Base-by-base conservation (phyloP, 2,329 filamentous ascomycete species). In the Scorias spongiosa region DNA sequence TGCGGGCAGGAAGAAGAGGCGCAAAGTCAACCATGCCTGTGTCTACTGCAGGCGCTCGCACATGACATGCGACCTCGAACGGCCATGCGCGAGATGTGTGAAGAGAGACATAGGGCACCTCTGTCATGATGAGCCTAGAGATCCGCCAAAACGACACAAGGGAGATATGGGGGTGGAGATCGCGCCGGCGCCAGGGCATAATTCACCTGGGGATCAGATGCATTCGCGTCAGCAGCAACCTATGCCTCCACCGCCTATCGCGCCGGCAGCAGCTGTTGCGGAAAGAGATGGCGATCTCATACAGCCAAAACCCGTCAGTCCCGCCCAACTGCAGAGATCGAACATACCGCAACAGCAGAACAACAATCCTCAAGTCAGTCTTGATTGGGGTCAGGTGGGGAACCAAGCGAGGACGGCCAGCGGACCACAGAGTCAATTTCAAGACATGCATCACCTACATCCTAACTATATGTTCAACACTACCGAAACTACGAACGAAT, bases 81-180 rank as follows among this genome's bases (percentile, higher is more conserved):
- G 91, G 62, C 91, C 91, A 58, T 98, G 91, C 75, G 89, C 86
- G 57, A 78, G 91, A 67, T 98, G 91, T 71, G 85, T 96, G 67
- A 98, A 96, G 69, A 81, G 91, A 60, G 94, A 94, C 68, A 98
- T 98, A 64, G 91, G 89, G 57, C 91, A 98, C 66, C 75, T 98
- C 53, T 98, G 91, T 66, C 91, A 95, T 69, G 91, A 98, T 66
- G 91, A 96, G 66, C 89, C 88, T 54, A 81, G 89, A 64, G 89
- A 98, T 59, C 71, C 79, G 53, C 76, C 81, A 47, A 93, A 91
- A 66, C 89, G 88, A 66, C 67, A 75, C 55, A 94, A 89, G 67
- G 65, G 64, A 34, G 67, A 70, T 17, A 44, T 51, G 1, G 50
- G 51, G 10, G 51, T 54, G 9, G 66, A 67, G 37, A 60, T 57